These are phyloP conservation scores for Quercus variabilis DNA, from an alignment of 306 rosid genomes.

Conservation along the genomic window DNA sequence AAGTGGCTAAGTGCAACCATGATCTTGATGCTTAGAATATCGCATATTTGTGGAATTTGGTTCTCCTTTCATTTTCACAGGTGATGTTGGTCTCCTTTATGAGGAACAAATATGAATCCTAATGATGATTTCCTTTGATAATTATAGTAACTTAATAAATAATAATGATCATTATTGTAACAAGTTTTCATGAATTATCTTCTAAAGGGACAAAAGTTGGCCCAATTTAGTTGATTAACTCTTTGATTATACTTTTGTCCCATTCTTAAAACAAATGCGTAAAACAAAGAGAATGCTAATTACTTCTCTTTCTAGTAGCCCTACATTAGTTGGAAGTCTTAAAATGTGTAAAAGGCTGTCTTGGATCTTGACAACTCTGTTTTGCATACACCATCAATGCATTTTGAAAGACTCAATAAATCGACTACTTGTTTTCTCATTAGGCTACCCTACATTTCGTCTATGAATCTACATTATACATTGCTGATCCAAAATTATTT, in stretches of 20 bases:
- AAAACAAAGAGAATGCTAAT: neutral
- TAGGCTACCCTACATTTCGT: neutral
- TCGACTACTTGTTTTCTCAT: neutral
- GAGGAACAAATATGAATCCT: too few relatives aligned
- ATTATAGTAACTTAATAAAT: too few relatives aligned
- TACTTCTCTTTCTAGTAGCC: neutral
- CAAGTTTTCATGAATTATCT: neutral
- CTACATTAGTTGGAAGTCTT: neutral
- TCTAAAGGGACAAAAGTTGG: neutral
- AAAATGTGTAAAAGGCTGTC: neutral
- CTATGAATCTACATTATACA: neutral
- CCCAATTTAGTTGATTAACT: too few relatives aligned
- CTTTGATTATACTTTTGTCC: neutral
- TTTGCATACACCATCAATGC: too few relatives aligned
- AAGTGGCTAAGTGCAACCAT: too few relatives aligned
- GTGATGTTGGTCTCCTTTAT: too few relatives aligned
- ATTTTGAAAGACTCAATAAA: too few relatives aligned
- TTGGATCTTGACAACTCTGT: slow-evolving; percentile 4
- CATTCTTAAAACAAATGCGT: neutral
- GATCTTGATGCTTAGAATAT: too few relatives aligned
- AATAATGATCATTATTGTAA: too few relatives aligned
- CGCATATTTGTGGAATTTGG: too few relatives aligned
- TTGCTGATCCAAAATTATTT: neutral
- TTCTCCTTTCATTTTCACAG: too few relatives aligned
- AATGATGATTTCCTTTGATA: too few relatives aligned